Conservation (phyloP, 306 rosid species). For the Inga laurina region DNA sequence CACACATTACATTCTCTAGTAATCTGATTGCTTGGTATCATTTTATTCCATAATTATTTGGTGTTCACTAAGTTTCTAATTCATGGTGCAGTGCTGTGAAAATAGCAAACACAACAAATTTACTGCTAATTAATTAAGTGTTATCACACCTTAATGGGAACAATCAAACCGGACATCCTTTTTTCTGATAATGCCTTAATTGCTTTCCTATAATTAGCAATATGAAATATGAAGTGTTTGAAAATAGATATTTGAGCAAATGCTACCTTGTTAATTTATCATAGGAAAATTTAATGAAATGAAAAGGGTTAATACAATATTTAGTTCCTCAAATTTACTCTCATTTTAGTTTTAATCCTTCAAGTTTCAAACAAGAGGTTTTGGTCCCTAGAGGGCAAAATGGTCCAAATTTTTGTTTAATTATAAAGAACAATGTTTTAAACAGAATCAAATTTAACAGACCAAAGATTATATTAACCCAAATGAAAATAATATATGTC, state of each 20-base stretch:
- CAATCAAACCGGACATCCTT: not conserved
- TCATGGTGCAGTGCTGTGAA: not conserved
- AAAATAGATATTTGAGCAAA: conserved; percentile 2
- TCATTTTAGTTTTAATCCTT: too few species aligned
- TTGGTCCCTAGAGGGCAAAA: too few species aligned
- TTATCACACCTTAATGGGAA: not conserved
- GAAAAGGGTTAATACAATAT: not conserved
- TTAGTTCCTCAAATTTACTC: too few species aligned
- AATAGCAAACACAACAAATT: conserved; percentile 10
- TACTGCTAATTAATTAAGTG: not conserved
- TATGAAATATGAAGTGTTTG: not conserved
- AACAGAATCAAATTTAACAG: too few species aligned
- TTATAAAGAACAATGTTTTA: too few species aligned
- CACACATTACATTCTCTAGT: not conserved
- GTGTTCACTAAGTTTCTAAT: conserved; percentile 4
- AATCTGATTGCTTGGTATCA: too few species aligned
- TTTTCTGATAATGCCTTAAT: not conserved
- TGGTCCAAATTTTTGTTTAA: too few species aligned
- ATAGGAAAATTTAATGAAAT: conserved; percentile 4
- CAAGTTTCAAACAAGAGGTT: too few species aligned
- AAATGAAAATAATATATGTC: not conserved
- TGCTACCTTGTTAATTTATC: conserved; percentile 7
- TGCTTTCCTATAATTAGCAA: not conserved
- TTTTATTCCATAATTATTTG: too few species aligned
- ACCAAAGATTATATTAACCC: too few species aligned